These are phyloP conservation scores for Ceratocystis cubensis DNA, from an alignment of 2,329 filamentous ascomycete genomes.

Conservation along the genomic window DNA sequence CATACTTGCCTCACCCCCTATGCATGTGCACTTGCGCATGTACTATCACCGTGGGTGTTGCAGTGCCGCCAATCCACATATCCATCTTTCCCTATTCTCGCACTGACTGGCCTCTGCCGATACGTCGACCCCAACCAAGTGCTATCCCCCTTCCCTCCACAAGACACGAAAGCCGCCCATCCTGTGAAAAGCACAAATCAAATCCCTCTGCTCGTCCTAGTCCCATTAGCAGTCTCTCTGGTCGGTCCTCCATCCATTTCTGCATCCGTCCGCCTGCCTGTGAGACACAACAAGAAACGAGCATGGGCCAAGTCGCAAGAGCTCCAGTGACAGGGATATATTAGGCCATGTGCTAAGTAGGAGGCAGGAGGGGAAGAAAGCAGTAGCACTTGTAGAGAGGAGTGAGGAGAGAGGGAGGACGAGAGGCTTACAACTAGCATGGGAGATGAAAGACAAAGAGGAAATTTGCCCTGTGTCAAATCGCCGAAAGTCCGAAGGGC, in stretches of 20 bases:
- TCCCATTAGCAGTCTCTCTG: background rate
- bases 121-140: background rate
- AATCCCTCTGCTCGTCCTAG: background rate
- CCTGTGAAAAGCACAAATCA: background rate
- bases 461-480: conserved; percentile 17
- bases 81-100: background rate
- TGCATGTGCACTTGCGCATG: background rate
- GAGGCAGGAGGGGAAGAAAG: background rate
- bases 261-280: background rate
- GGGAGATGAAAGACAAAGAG: background rate
- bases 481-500: conserved; percentile 12
- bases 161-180: background rate
- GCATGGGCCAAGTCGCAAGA: background rate
- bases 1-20: background rate
- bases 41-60: background rate
- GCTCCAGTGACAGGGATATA: background rate
- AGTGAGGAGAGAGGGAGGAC: background rate
- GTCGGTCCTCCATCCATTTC: background rate
- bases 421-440: background rate
- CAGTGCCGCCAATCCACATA: background rate
- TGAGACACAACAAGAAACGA: conserved; percentile 12
- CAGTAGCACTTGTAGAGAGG: background rate
- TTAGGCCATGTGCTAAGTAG: background rate
- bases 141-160: background rate
- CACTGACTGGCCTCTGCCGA: too few species aligned